Evolutionary conservation across 108 stramenopile species (phyloP), one percentile per base, ranked within the genome.

Genomic region (Asterionellopsis glacialis): DNA sequence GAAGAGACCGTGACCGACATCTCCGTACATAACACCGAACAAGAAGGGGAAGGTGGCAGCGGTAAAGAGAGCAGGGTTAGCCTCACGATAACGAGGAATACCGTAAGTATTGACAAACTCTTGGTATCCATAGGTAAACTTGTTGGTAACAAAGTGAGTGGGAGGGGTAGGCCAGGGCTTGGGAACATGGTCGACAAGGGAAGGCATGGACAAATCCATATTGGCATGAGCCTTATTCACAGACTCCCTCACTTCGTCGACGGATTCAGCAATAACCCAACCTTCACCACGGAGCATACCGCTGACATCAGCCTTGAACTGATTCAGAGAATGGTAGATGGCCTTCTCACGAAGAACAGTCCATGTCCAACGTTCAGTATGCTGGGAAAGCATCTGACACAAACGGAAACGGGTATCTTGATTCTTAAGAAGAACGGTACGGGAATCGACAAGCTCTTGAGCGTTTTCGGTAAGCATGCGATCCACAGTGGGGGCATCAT

Each of bases 61-160:
- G 15, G 98, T 97, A 72, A 97, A 98, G 40, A 99, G 79, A 12
- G 98, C 98, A 21, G 98, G 98, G 73, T 99, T 99, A 61, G 93
- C 95, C 80, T 99, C 98, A 43, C 91, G 85, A 80, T 99, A 99
- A 56, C 97, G 81, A 16, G 98, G 97, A 51, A 96, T 93, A 76
- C 98, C 97, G 58, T 98, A 99, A 18, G 98, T 99, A 78, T 99
- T 93, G 58, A 99, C 98, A 65, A 99, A 97, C 64, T 95, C 96
- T 75, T 98, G 97, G 76, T 89, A 96, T 24, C 84, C 93, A 44
- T 85, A 86, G 11, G 94, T 97, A 75, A 96, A 96, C 76, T 95
- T 87, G 85, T 93, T 96, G 48, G 93, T 94, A 27, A 83, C 81
- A 72, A 98, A 99, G 83, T 96, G 91, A 5, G 98, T 99, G 14